Base-by-base conservation (phyloP, 2,329 filamentous ascomycete genomes). In the Alternaria rosae region DNA sequence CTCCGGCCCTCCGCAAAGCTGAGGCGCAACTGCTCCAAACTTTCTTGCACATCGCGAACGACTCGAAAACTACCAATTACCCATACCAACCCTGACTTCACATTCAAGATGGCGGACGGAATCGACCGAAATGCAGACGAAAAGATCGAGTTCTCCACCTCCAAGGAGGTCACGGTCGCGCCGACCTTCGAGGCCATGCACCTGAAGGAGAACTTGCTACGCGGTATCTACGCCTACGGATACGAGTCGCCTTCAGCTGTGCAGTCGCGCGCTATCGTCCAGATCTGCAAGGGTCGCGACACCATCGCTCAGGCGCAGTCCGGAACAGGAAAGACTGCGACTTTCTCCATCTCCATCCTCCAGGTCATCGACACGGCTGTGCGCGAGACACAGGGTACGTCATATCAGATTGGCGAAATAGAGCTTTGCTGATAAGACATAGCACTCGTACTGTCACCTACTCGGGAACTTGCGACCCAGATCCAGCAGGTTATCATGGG, bases 401-500 rank as follows among this genome's bases (percentile, higher is more conserved):
- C 23, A 62, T 51, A 6, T 21, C 15, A n/a, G 30, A 3, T 17
- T 21, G 35, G 21, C n/a, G 11, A 20, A 21, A 6, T 17, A 9
- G 28, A 7, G 20, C 25, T 38, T 13, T 44, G 20, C 68, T 78
- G 15, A 77, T 35, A 21, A 8, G 6, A 8, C 59, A 85, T 43
- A 78, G 95, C 95, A 6, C 89, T 99, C 45, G 94, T 99, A 10
- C 88, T 99, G 9, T 97, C 95, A 5, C 95, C 95, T 3, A 98
- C 94, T 20, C 93, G 95, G 78, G 95, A 99, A 86, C 85, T 99
- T 68, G 95, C 95, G 47, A 97, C 94, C 26, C 95, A 99, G 83
- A 99, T 99, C 69, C 95, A 99, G 83, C 97, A 93, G 35, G 95
- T 99, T 62, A 92, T 99, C 72, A 97, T 98, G 89, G 95, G 95